Conservation (phyloP, 192 early-diverging fungal genomes). For the Coemansia sp. region DNA sequence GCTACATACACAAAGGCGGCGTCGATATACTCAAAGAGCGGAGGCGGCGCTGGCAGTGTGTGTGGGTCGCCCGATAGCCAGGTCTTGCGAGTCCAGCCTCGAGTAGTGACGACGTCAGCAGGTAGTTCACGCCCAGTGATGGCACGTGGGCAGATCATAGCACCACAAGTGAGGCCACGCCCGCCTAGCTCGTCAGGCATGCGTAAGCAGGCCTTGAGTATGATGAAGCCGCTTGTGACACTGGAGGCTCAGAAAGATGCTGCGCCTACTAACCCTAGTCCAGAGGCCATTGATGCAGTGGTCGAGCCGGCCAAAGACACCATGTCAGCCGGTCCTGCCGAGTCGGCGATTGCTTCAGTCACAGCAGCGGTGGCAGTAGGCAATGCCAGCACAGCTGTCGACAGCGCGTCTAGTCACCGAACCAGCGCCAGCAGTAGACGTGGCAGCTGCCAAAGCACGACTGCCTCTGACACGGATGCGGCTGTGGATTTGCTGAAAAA, state of each 20-base stretch:
- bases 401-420: conserved; percentile 3
- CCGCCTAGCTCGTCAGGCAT: conserved; percentile 1
- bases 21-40: conserved; percentile 27
- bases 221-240: conserved; percentile 34
- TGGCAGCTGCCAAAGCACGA: background rate
- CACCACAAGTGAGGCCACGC: background rate
- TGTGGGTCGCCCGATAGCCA: conserved; percentile 12
- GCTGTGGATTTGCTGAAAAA: background rate
- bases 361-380: background rate
- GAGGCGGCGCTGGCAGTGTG: conserved; percentile 1
- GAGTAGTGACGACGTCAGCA: conserved; percentile 30
- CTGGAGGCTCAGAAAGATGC: background rate
- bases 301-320: background rate
- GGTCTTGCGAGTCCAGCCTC: conserved; percentile 27
- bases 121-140: conserved; percentile 25
- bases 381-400: background rate
- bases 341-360: background rate
- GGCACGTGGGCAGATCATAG: conserved; percentile 39
- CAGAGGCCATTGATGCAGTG: background rate
- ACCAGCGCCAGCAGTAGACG: conserved; percentile 3
- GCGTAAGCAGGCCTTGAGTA: conserved; percentile 25
- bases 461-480: conserved; percentile 1
- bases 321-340: background rate
- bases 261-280: background rate
- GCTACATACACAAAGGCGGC: conserved; percentile 9